phyloP scores from a whole-genome alignment of 352 stramenopile species.

The Globisporangium spiculum region DNA sequence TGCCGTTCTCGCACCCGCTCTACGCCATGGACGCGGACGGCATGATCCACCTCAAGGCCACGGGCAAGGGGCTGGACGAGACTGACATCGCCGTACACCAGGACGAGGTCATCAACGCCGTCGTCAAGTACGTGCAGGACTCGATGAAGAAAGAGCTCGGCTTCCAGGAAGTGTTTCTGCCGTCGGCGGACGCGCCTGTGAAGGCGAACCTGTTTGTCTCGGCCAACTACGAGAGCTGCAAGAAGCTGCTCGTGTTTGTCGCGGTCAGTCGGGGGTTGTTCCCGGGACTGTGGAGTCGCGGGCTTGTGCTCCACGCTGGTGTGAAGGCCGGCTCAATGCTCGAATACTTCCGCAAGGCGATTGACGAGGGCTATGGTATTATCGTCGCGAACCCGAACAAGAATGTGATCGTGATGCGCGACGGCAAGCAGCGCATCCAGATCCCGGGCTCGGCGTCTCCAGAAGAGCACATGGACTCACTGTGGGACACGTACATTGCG shows the following conservation, averaged over 20 bases:
- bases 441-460: slow-evolving; percentile 83
- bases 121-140: slow-evolving; percentile 85
- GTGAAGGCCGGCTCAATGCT: slow-evolving; percentile 88
- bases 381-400: slow-evolving; percentile 90
- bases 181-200: slow-evolving; percentile 57
- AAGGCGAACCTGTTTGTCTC: slow-evolving; percentile 87
- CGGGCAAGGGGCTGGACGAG: slow-evolving; percentile 76
- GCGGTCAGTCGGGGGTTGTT: slow-evolving; percentile 78
- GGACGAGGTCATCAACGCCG: slow-evolving; percentile 85
- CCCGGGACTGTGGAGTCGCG: slow-evolving; percentile 83
- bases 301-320: slow-evolving; percentile 80
- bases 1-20: slow-evolving; percentile 75
- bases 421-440: slow-evolving; percentile 77
- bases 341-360: slow-evolving; percentile 85
- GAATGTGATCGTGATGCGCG: slow-evolving; percentile 81
- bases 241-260: slow-evolving; percentile 85
- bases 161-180: slow-evolving; percentile 77
- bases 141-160: slow-evolving; percentile 79
- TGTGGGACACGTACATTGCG: slow-evolving; percentile 84
- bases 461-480: slow-evolving; percentile 86
- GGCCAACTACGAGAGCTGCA: slow-evolving; percentile 73
- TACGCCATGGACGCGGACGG: slow-evolving; percentile 84
- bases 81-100: slow-evolving; percentile 85
- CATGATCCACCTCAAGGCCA: slow-evolving; percentile 85
- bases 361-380: slow-evolving; percentile 83